These are phyloP conservation scores for Ganoderma resinaceum DNA, from an alignment of 1,284 basidiomycete genomes.

Conservation along the genomic window DNA sequence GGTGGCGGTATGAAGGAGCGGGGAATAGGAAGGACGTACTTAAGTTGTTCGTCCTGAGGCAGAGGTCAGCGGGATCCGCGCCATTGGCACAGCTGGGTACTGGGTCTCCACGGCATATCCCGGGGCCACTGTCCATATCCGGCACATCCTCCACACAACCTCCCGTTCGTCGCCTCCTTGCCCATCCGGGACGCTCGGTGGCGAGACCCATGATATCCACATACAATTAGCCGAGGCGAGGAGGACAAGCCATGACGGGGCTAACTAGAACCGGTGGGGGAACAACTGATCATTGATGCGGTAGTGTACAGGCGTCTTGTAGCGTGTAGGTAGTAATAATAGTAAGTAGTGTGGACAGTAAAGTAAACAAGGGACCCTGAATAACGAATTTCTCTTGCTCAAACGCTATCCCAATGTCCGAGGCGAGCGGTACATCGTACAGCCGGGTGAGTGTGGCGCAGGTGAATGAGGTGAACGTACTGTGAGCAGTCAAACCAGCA, in stretches of 20 bases:
- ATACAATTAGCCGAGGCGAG: background rate
- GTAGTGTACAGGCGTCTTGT: constrained; percentile 30
- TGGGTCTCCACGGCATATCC: constrained; percentile 20
- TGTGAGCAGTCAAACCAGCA: constrained; percentile 17
- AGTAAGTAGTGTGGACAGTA: constrained; percentile 9
- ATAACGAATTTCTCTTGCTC: constrained; percentile 18
- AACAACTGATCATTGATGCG: constrained; percentile 32
- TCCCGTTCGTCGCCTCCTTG: background rate
- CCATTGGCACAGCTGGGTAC: background rate
- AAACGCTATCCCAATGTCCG: constrained; percentile 23
- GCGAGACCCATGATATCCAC: background rate
- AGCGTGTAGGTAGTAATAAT: constrained; percentile 21
- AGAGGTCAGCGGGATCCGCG: constrained; percentile 18
- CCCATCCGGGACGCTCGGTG: background rate
- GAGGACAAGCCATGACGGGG: background rate
- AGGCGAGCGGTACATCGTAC: constrained; percentile 3
- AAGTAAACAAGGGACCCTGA: constrained; percentile 15
- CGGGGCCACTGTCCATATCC: constrained; percentile 7
- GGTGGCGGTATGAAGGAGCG: constrained; percentile 10
- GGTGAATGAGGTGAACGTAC: constrained; percentile 27
- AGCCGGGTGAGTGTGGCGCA: constrained; percentile 27
- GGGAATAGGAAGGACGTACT: constrained; percentile 12
- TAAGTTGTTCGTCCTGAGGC: constrained; percentile 28
- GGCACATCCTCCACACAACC: background rate
- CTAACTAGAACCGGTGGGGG: constrained; percentile 7